A percentile compares a stretch with the other conserved stretches of the same genome.
phyloP scores from a whole-genome alignment of 768 basidiomycete species.

The Termitomyces sp. region DNA sequence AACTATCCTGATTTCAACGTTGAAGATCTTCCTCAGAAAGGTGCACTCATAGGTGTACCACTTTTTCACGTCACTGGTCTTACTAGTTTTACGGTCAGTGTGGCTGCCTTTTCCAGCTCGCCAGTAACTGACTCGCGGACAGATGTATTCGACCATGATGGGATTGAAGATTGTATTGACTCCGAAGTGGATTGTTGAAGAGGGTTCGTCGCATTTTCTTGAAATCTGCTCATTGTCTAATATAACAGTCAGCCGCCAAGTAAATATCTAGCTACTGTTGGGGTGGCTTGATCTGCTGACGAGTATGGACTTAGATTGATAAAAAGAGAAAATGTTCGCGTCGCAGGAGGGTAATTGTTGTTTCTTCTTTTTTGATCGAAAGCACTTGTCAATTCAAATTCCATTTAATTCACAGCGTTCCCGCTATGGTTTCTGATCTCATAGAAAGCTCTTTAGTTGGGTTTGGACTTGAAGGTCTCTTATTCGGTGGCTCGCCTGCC shows the following conservation, averaged over 20 bases:
- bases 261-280: slow-evolving; percentile 2
- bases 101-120: not conserved
- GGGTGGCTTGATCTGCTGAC: not conserved
- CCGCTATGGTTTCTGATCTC: slow-evolving; percentile 59
- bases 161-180: slow-evolving; percentile 54
- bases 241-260: slow-evolving; percentile 22
- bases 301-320: slow-evolving; percentile 31
- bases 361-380: not conserved
- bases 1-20: slow-evolving; percentile 26
- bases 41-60: slow-evolving; percentile 52
- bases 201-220: slow-evolving; percentile 33
- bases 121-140: not conserved
- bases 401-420: slow-evolving; percentile 38
- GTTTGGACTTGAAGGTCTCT: slow-evolving; percentile 39
- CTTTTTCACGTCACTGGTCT: slow-evolving; percentile 64
- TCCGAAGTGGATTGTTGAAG: slow-evolving; percentile 50
- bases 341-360: slow-evolving; percentile 43
- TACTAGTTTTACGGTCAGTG: slow-evolving; percentile 41
- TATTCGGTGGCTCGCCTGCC: slow-evolving; percentile 52
- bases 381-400: not conserved
- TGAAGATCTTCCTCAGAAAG: slow-evolving; percentile 39
- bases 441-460: slow-evolving; percentile 44
- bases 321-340: slow-evolving; percentile 43
- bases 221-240: not conserved
- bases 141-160: slow-evolving; percentile 50